Percentiles rank a stretch among this genome's conserved stretches.
phyloP scores from a whole-genome alignment of 2,329 filamentous ascomycete species.

The Ascochyta pisi region DNA sequence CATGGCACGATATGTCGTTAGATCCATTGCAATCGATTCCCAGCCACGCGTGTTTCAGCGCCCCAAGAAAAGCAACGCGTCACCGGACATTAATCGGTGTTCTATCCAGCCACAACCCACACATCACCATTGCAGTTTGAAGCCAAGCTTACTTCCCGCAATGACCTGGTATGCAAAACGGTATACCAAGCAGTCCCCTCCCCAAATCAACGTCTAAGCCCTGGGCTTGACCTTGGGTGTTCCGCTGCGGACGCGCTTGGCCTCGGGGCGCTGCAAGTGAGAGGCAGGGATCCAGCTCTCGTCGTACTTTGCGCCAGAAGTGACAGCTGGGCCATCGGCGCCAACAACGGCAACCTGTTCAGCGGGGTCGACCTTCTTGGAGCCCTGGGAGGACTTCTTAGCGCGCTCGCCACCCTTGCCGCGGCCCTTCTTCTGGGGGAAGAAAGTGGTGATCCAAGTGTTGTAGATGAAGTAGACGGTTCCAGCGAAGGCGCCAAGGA shows the following conservation, averaged over 20 bases:
- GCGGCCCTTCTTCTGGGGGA: conserved; percentile 77
- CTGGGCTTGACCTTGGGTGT: conserved; percentile 50
- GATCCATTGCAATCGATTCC: background rate
- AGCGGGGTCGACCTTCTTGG: conserved; percentile 70
- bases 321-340: conserved; percentile 72
- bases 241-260: conserved; percentile 63
- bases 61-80: background rate
- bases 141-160: background rate
- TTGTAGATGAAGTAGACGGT: conserved; percentile 97
- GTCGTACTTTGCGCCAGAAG: conserved; percentile 80
- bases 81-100: background rate
- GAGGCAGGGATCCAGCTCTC: conserved; percentile 92
- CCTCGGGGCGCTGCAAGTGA: conserved; percentile 86
- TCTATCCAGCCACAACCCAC: background rate
- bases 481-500: conserved; percentile 77
- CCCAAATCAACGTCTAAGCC: conserved; percentile 11
- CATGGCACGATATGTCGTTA: conserved; percentile 23
- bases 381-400: conserved; percentile 65
- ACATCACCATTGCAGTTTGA: background rate
- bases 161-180: background rate
- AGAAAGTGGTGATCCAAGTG: conserved; percentile 95
- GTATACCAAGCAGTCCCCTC: background rate
- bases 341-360: conserved; percentile 69
- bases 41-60: background rate
- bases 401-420: conserved; percentile 71